These are phyloP conservation scores for Fusarium piperis DNA, from an alignment of 2,329 filamentous ascomycete species.

Conservation along the genomic window DNA sequence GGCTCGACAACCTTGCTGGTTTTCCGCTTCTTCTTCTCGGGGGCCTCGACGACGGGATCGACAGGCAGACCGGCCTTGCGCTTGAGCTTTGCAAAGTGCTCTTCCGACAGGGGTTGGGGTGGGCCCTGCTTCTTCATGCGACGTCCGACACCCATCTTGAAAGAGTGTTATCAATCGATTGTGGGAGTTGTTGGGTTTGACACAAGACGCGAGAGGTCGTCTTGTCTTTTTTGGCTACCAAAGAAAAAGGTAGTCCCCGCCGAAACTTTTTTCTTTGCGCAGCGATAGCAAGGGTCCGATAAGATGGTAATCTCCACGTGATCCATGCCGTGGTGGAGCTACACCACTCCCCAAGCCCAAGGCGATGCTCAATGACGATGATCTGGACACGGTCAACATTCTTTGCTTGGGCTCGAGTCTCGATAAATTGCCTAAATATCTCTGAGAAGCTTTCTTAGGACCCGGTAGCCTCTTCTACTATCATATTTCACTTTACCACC, in stretches of 20 bases:
- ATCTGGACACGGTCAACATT: not conserved
- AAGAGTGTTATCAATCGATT: slow-evolving; percentile 11
- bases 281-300: slow-evolving; percentile 43
- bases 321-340: slow-evolving; percentile 29
- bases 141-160: slow-evolving; percentile 84
- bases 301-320: slow-evolving; percentile 43
- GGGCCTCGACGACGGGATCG: slow-evolving; percentile 64
- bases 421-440: not conserved
- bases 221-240: slow-evolving; percentile 29
- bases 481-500: not conserved
- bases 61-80: slow-evolving; percentile 81
- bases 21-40: slow-evolving; percentile 69
- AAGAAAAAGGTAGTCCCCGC: slow-evolving; percentile 46
- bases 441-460: not conserved
- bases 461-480: not conserved
- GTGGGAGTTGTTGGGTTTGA: slow-evolving; percentile 18
- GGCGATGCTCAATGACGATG: slow-evolving; percentile 34
- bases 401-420: not conserved
- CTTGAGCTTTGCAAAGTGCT: slow-evolving; percentile 81
- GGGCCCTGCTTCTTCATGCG: slow-evolving; percentile 96
- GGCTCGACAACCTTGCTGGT: slow-evolving; percentile 48
- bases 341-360: not conserved
- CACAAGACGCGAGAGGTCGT: slow-evolving; percentile 20
- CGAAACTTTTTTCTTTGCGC: slow-evolving; percentile 52
- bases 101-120: slow-evolving; percentile 84